Evolutionary conservation across 768 basidiomycete species (phyloP), one percentile per base, ranked within the genome.

Genomic region (Lactarius sanguifluus): DNA sequence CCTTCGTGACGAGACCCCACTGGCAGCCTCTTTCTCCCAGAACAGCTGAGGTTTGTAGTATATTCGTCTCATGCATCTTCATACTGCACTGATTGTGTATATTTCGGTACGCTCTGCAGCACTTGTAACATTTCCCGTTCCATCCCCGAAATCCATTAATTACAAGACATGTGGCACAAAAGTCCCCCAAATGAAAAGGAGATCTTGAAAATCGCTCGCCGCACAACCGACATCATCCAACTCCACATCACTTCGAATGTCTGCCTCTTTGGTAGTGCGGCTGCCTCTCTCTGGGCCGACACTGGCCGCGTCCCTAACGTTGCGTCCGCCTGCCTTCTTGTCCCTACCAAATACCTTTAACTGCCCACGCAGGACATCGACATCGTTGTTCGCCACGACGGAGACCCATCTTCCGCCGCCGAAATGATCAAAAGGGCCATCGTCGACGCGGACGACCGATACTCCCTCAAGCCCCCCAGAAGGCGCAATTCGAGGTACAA

Each of bases 231-330:
- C 2, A 66, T 66, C 40, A 58, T 66, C 5, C 3, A 57, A 20
- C 1, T 6, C n/a, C 5, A n/a, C 2, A 15, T 58, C 10, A 52
- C 61, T 0, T 0, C 3, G 10, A 13, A 40, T 6, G 56, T 58
- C 38, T 68, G 47, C 59, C 23, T 68, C 15, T 68, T 68, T 28
- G 64, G 67, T n/a, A 43, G 66, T 7, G 66, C 66, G 0, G 66
- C 66, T 8, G 47, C 13, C 20, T 45, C 9, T 41, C 40, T 67
- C 5, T 68, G 64, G 64, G 36, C 59, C 5, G 47, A 66, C 15
- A 66, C 60, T 10, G 36, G 4, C 3, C 64, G 64, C 3, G 55
- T 61, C 16, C 67, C 67, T 1, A 57, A 57, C 8, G 67, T 68
- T 40, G 12, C 36, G 65, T 52, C 38, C 13, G 15, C 38, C 15